phyloP scores from a whole-genome alignment of 371 early-diverging fungal genomes.

The Apophysomyces elegans region DNA sequence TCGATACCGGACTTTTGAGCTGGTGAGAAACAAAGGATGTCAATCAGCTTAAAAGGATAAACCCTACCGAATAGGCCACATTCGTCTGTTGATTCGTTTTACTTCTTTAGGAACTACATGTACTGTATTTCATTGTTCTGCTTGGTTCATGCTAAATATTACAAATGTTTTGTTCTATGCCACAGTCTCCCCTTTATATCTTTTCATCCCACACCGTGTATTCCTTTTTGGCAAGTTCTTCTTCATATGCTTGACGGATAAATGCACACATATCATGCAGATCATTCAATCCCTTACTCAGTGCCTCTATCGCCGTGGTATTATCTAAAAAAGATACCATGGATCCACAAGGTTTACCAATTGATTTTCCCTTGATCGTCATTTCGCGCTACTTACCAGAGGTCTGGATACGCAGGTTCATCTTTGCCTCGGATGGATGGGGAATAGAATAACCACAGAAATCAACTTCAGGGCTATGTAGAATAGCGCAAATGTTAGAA shows the following conservation, averaged over 20 bases:
- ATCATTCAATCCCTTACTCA: constrained; percentile 87
- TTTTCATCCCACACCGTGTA: constrained; percentile 35
- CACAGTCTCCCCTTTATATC: constrained; percentile 3
- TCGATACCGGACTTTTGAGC: too few species aligned
- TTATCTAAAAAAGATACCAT: constrained; percentile 44
- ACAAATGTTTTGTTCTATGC: not conserved
- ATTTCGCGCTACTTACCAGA: constrained; percentile 48
- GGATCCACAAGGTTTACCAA: not conserved
- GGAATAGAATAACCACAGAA: constrained; percentile 99
- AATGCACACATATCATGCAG: constrained; percentile 74
- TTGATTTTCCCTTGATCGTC: not conserved
- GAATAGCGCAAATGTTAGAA: not conserved
- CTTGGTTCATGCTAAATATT: constrained; percentile 9
- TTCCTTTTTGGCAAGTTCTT: constrained; percentile 51
- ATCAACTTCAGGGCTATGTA: constrained; percentile 81
- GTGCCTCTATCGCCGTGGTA: constrained; percentile 83
- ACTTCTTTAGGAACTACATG: not conserved
- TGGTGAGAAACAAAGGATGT: too few species aligned
- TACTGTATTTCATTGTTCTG: not conserved
- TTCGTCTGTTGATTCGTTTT: too few species aligned
- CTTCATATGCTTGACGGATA: constrained; percentile 63
- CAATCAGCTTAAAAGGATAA: too few species aligned
- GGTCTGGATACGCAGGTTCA: constrained; percentile 96
- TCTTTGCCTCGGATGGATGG: constrained; percentile 98
- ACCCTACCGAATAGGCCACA: too few species aligned